Evolutionary conservation across 768 basidiomycete genomes (phyloP), one percentile per base, ranked within the genome.

Genomic region (Lactarius quietus): DNA sequence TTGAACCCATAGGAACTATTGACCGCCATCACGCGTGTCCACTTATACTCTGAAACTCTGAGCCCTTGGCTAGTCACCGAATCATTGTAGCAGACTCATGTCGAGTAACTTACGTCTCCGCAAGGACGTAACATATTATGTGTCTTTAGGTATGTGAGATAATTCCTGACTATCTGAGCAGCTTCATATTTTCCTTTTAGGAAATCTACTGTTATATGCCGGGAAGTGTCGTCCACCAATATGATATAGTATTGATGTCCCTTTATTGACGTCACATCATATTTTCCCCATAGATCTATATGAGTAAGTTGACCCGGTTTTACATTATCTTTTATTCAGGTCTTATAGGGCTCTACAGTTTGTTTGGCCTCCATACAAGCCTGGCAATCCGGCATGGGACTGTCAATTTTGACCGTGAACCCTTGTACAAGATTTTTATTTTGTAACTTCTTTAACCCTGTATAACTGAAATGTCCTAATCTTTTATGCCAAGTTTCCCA

Each of bases 141-240:
- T 0, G 8, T 20, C 0, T 5, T 17, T 0, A 57, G 8, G 26
- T 20, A 3, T 3, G 9, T 20, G 1, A 57, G 1, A 5, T 57
- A 57, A 4, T 57, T 8, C 7, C 29, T 57, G 0, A 57, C 26
- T 6, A 0, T 7, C 0, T 29, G 2, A 1, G 43, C 20, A 4
- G 43, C 43, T 9, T 45, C 43, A 45, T 45, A 2, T 1, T 45
- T 45, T 0, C 10, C 0, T 3, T 7, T 23, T 17, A 57, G 38
- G 26, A 57, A 39, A 0, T 39, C 1, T 0, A 57, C 23, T 0
- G 56, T 57, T 0, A 35, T 1, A 3, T 45, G 5, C 1, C n/a
- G 3, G 3, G n/a, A 3, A 10, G n/a, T n/a, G 1, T 45, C 10
- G 3, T 45, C n/a, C 0, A 45, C 6, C 1, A 45, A 10, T 4